phyloP scores from a whole-genome alignment of 164 flowering plant genomes.

The Liquidambar formosana region DNA sequence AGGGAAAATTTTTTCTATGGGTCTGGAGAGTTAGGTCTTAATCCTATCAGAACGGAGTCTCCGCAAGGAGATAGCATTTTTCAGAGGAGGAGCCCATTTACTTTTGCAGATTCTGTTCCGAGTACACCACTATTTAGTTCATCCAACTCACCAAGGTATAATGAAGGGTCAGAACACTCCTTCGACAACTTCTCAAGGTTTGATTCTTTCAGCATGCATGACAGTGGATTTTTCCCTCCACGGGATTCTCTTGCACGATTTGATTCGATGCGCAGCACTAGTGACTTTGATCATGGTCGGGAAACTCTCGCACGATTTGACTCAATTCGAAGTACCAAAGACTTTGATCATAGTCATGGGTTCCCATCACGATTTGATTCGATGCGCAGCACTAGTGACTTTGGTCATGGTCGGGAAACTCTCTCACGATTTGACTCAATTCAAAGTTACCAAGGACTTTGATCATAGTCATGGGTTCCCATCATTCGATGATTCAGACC shows the following conservation, averaged over 20 bases:
- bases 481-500: constrained; percentile 54
- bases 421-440: constrained; percentile 40
- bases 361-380: constrained; percentile 32
- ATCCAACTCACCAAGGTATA: constrained; percentile 34
- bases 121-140: constrained; percentile 48
- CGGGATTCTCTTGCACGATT: constrained; percentile 20
- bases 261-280: constrained; percentile 31
- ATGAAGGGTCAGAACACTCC: constrained; percentile 33
- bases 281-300: constrained; percentile 15
- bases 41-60: constrained; percentile 50
- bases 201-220: constrained; percentile 45
- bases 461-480: constrained; percentile 49
- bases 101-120: constrained; percentile 50
- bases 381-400: constrained; percentile 25
- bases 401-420: constrained; percentile 13
- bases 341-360: constrained; percentile 13
- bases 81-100: constrained; percentile 32
- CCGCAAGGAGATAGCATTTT: constrained; percentile 16
- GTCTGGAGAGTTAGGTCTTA: constrained; percentile 40
- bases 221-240: constrained; percentile 22
- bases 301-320: constrained; percentile 34
- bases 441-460: constrained; percentile 32
- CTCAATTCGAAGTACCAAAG: constrained; percentile 24
- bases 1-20: constrained; percentile 38
- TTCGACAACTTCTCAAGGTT: constrained; percentile 57